phyloP scores from a whole-genome alignment of 306 rosid genomes.

The Carpinus viminea region DNA sequence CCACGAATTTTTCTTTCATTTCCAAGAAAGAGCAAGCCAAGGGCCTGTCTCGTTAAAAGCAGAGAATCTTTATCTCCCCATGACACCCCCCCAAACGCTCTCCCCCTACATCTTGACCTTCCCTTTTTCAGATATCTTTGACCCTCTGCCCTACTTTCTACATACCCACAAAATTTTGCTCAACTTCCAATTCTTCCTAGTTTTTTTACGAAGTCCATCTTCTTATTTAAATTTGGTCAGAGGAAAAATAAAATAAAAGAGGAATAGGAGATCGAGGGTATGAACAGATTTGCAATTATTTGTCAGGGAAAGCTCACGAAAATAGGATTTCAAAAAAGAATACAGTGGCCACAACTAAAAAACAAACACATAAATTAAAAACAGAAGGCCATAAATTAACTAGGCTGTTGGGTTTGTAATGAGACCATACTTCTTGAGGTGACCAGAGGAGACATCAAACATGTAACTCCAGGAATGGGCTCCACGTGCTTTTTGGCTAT shows the following conservation, averaged over 20 bases:
- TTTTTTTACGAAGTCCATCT: not conserved
- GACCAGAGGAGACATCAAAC: constrained; percentile 31
- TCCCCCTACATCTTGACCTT: not conserved
- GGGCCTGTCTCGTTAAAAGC: constrained; percentile 57
- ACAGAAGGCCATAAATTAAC: constrained; percentile 21
- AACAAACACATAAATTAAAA: constrained; percentile 5
- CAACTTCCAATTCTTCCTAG: not conserved
- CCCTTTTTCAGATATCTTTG: not conserved
- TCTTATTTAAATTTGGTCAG: not conserved
- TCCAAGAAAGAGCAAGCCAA: constrained; percentile 70
- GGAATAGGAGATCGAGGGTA: no score
- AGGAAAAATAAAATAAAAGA: no score
- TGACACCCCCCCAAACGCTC: not conserved
- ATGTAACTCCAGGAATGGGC: constrained; percentile 39
- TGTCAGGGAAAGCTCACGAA: not conserved
- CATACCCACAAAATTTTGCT: not conserved
- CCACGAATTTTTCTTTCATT: constrained; percentile 76
- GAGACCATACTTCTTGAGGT: constrained; percentile 24
- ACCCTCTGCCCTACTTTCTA: not conserved
- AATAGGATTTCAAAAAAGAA: not conserved
- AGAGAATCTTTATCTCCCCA: constrained; percentile 57
- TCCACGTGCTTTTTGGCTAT: constrained; percentile 53
- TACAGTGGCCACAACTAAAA: constrained; percentile 1
- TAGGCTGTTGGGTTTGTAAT: constrained; percentile 20
- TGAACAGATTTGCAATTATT: not conserved